Evolutionary conservation across 2,329 filamentous ascomycete species (phyloP).

Genomic region (Camillea tinctor): DNA sequence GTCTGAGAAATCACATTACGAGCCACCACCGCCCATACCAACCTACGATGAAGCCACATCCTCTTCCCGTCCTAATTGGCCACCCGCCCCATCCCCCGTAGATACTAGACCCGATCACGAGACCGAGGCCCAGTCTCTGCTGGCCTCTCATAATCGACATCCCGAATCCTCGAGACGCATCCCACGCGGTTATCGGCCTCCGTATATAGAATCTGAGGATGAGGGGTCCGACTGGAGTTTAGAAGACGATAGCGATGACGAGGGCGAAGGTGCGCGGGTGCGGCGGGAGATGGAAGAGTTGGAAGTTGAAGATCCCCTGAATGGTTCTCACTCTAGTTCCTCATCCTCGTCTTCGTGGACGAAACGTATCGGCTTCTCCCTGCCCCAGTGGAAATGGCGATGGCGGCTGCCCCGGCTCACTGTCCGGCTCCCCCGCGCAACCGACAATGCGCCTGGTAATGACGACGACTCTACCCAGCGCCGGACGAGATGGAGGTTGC

Average conservation of each 20-base stretch:
- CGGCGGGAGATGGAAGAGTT: constrained; percentile 85
- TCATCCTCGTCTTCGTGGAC: constrained; percentile 46
- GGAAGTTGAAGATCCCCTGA: constrained; percentile 71
- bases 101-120: constrained; percentile 66
- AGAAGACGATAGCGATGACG: constrained; percentile 43
- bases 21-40: constrained; percentile 71
- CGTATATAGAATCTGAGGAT: constrained; percentile 66
- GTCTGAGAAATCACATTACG: constrained; percentile 56
- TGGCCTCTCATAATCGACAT: constrained; percentile 52
- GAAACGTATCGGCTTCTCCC: constrained; percentile 53
- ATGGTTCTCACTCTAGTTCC: constrained; percentile 31
- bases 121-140: constrained; percentile 74
- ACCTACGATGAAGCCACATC: constrained; percentile 79
- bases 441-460: constrained; percentile 19
- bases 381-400: constrained; percentile 57
- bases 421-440: constrained; percentile 46
- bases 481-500: constrained; percentile 31
- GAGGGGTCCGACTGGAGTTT: constrained; percentile 49
- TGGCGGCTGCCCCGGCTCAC: constrained; percentile 50
- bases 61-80: constrained; percentile 47
- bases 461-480: constrained; percentile 15
- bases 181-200: constrained; percentile 67
- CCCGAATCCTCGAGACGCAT: constrained; percentile 41
- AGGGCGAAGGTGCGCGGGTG: constrained; percentile 56
- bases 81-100: constrained; percentile 57